Percentiles rank a stretch among this genome's conserved stretches.
These are phyloP conservation scores for Trametes versicolor DNA, from an alignment of 1,284 basidiomycete species.

Conservation along the genomic window DNA sequence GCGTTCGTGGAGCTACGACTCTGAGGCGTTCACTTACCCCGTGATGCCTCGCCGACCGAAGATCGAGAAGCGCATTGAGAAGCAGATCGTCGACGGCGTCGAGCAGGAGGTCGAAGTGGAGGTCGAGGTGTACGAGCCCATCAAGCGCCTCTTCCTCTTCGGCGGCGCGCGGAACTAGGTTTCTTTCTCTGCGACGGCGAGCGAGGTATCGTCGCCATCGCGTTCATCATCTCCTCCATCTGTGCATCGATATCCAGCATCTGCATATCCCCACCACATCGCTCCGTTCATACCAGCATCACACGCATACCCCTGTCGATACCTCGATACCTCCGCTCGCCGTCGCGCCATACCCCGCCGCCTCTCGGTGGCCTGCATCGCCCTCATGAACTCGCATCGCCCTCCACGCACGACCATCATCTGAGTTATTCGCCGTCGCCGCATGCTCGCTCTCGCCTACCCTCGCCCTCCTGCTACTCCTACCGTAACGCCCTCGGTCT, in stretches of 20 bases:
- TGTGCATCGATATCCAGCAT: constrained; percentile 15
- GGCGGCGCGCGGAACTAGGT: constrained; percentile 43
- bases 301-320: constrained; percentile 35
- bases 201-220: constrained; percentile 32
- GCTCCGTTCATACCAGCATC: constrained; percentile 19
- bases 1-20: constrained; percentile 73
- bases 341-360: constrained; percentile 32
- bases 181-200: constrained; percentile 17
- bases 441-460: constrained; percentile 32
- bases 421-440: constrained; percentile 31
- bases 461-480: constrained; percentile 15
- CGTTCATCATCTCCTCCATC: constrained; percentile 7
- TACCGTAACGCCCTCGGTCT: constrained; percentile 25
- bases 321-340: constrained; percentile 35
- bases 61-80: constrained; percentile 62
- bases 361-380: constrained; percentile 15
- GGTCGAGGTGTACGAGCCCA: constrained; percentile 57
- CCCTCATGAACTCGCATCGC: constrained; percentile 17
- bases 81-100: constrained; percentile 60
- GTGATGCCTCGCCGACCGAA: constrained; percentile 64
- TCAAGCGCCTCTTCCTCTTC: constrained; percentile 62
- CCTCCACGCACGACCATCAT: constrained; percentile 7
- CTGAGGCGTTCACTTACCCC: constrained; percentile 71
- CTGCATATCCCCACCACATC: constrained; percentile 11
- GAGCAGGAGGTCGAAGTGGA: constrained; percentile 58